These are phyloP conservation scores for Cutaneotrichosporon mucoides DNA, from an alignment of 1,284 basidiomycete species.

Conservation along the genomic window DNA sequence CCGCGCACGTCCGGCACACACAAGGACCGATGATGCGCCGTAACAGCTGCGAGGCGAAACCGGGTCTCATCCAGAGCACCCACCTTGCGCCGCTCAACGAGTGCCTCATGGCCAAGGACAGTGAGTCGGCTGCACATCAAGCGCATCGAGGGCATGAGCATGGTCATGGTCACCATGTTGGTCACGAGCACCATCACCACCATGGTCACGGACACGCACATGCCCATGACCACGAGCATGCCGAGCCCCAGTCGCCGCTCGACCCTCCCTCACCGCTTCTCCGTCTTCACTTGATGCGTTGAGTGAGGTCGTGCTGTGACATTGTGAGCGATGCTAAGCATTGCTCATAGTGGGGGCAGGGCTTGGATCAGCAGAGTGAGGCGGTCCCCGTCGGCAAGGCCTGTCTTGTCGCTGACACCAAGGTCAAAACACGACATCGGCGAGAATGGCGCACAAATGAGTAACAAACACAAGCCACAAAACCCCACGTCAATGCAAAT, in stretches of 20 bases:
- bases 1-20: conserved; percentile 2
- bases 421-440: neutral
- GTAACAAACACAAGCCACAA: neutral
- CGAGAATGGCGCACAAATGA: neutral
- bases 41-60: conserved; percentile 16
- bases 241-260: neutral
- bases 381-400: too few species aligned
- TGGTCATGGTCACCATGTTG: neutral
- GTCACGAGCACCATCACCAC: too few species aligned
- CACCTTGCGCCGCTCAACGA: conserved; percentile 19
- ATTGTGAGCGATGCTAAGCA: neutral
- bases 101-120: conserved; percentile 7
- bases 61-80: conserved; percentile 16
- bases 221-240: too few species aligned
- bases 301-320: neutral
- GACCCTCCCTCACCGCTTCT: neutral
- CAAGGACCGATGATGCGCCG: conserved; percentile 5
- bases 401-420: neutral
- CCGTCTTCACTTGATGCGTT: neutral
- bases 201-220: too few species aligned
- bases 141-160: too few species aligned
- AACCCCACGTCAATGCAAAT: neutral
- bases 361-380: neutral
- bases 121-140: neutral
- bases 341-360: neutral